These are phyloP conservation scores for Nymphaea thermarum DNA, from an alignment of 164 flowering plant species.

Conservation along the genomic window DNA sequence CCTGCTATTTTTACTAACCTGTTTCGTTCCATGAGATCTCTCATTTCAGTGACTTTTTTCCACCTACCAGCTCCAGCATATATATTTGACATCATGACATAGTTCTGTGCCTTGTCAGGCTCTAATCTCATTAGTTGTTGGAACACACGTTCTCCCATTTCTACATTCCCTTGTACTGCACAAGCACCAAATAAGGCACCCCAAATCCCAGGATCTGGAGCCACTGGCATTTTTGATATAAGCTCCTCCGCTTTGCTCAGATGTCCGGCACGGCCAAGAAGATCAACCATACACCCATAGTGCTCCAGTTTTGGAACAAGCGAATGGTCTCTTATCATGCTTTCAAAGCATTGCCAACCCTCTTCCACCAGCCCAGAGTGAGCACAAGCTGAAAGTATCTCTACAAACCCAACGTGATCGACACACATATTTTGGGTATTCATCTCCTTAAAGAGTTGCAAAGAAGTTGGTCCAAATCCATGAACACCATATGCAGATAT, in stretches of 20 bases:
- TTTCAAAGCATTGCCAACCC: constrained; percentile 1
- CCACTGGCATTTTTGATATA: constrained; percentile 3
- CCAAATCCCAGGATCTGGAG: constrained; percentile 2
- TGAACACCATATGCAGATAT: constrained; percentile 1
- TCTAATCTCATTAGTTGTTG: constrained; percentile 1
- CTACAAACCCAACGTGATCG: background rate
- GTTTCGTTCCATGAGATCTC: constrained; percentile 1
- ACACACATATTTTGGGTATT: background rate
- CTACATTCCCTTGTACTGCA: constrained; percentile 1
- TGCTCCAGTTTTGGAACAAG: constrained; percentile 1
- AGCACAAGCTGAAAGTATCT: constrained; percentile 2
- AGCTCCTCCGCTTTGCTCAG: constrained; percentile 2
- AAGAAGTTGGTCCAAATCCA: constrained; percentile 1
- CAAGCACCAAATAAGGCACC: constrained; percentile 5
- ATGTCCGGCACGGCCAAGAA: constrained; percentile 1
- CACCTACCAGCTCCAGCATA: constrained; percentile 9
- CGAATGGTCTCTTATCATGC: background rate
- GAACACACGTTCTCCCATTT: constrained; percentile 4
- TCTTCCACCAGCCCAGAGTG: constrained; percentile 6
- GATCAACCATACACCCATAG: constrained; percentile 7
- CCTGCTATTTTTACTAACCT: constrained; percentile 2
- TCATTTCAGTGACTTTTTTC: constrained; percentile 2
- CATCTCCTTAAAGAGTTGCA: constrained; percentile 5
- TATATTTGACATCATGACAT: constrained; percentile 5
- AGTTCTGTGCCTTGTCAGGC: constrained; percentile 4